Evolutionary conservation across 108 stramenopile species (phyloP).

Genomic region (Cyclotella baltica): DNA sequence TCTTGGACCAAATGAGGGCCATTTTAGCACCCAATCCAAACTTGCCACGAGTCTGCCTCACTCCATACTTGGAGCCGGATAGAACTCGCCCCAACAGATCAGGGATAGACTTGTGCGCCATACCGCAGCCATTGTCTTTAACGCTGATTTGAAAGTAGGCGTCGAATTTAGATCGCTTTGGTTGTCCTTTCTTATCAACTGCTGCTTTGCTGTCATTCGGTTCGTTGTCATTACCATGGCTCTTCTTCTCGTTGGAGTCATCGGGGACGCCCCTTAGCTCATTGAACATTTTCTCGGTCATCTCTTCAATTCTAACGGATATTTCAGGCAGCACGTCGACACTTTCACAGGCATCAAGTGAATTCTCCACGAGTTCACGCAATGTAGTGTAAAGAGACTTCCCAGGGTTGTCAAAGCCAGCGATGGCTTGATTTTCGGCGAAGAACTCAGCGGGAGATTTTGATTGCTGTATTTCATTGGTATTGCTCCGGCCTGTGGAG

Average conservation of each 20-base stretch:
- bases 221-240: conserved; percentile 5
- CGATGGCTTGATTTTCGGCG: conserved; percentile 97
- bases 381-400: conserved; percentile 96
- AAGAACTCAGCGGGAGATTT: conserved; percentile 97
- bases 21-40: conserved; percentile 98
- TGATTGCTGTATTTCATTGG: conserved; percentile 82
- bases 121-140: conserved; percentile 96
- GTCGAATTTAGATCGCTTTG: conserved; percentile 43
- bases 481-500: too few species aligned
- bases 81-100: conserved; percentile 92
- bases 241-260: conserved; percentile 21
- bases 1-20: conserved; percentile 98
- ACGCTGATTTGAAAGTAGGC: conserved; percentile 90
- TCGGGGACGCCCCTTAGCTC: conserved; percentile 66
- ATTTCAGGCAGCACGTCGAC: conserved; percentile 88
- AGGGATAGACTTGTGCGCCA: conserved; percentile 92
- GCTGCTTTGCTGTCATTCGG: neutral
- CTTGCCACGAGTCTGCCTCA: conserved; percentile 96
- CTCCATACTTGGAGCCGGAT: conserved; percentile 95
- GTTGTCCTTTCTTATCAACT: neutral
- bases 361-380: conserved; percentile 95
- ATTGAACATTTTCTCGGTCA: conserved; percentile 90
- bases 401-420: conserved; percentile 96
- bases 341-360: conserved; percentile 93
- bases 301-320: conserved; percentile 80